phyloP scores from a whole-genome alignment of 441 rosid genomes.

The Adansonia madagascariensis region DNA sequence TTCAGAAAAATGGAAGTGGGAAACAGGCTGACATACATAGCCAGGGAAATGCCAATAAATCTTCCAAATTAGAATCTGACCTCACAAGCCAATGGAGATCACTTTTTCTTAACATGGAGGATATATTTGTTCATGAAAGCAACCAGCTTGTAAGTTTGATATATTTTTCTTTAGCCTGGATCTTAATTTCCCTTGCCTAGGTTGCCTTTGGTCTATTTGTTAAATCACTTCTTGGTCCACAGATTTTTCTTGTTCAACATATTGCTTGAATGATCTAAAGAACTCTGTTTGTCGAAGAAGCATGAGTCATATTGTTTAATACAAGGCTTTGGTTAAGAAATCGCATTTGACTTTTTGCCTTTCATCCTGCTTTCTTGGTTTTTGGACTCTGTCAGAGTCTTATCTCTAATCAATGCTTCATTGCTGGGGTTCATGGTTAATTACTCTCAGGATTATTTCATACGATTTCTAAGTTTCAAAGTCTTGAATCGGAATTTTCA shows the following conservation, averaged over 20 bases:
- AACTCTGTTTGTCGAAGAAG: constrained; percentile 5
- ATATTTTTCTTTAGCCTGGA: neutral
- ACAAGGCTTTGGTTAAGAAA: constrained; percentile 19
- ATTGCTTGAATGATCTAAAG: neutral
- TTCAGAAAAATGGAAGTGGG: constrained; percentile 53
- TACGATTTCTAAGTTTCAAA: neutral
- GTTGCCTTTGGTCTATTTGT: neutral
- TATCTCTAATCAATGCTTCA: neutral
- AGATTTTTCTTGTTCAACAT: neutral
- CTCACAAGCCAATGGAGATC: constrained; percentile 76
- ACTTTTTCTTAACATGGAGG: constrained; percentile 85
- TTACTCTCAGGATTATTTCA: neutral
- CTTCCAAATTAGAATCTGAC: constrained; percentile 60
- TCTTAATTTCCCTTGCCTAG: neutral
- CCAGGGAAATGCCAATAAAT: constrained; percentile 45
- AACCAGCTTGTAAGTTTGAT: constrained; percentile 71
- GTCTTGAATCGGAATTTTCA: constrained; percentile 9
- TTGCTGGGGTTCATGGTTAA: neutral
- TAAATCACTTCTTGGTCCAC: constrained; percentile 11
- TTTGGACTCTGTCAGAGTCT: neutral
- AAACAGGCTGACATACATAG: constrained; percentile 46
- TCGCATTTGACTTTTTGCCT: neutral
- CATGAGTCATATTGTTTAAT: neutral
- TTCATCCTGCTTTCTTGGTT: neutral
- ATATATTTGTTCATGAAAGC: constrained; percentile 66